Evolutionary conservation across 2,329 filamentous ascomycete genomes (phyloP).

Genomic region (Microdochium trichocladiopsis): DNA sequence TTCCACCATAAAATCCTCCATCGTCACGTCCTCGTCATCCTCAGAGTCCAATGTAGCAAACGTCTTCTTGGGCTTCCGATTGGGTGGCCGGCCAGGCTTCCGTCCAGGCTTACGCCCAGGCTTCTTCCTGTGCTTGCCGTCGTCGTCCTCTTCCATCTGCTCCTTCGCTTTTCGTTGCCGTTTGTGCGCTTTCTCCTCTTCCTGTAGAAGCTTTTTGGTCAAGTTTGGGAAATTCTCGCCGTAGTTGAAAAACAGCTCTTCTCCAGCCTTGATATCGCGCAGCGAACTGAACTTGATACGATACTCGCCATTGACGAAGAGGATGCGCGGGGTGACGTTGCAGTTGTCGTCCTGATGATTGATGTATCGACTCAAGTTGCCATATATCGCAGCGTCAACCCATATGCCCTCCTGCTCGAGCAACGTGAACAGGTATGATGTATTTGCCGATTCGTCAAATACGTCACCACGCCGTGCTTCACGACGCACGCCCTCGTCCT

Average conservation of each 20-base stretch:
- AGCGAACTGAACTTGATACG: conserved; percentile 69
- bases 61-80: neutral
- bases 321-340: conserved; percentile 56
- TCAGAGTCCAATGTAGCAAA: neutral
- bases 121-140: conserved; percentile 6
- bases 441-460: conserved; percentile 54
- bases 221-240: conserved; percentile 61
- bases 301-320: conserved; percentile 69
- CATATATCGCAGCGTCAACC: conserved; percentile 70
- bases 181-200: conserved; percentile 15
- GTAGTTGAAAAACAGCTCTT: conserved; percentile 80
- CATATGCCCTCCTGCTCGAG: conserved; percentile 54
- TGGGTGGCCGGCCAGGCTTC: neutral
- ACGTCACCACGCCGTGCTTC: conserved; percentile 54
- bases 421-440: conserved; percentile 58
- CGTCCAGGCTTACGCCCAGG: neutral
- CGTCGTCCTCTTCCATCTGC: conserved; percentile 3
- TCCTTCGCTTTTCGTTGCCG: conserved; percentile 17
- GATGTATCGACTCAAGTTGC: conserved; percentile 77
- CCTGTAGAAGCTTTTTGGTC: conserved; percentile 40
- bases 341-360: conserved; percentile 63
- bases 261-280: conserved; percentile 59
- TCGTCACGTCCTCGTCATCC: neutral
- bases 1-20: neutral
- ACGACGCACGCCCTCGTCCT: conserved; percentile 62